Percentiles rank a stretch among this genome's conserved stretches.
Evolutionary conservation across 192 early-diverging fungal genomes (phyloP).

Genomic region (Anaeromyces robustus): DNA sequence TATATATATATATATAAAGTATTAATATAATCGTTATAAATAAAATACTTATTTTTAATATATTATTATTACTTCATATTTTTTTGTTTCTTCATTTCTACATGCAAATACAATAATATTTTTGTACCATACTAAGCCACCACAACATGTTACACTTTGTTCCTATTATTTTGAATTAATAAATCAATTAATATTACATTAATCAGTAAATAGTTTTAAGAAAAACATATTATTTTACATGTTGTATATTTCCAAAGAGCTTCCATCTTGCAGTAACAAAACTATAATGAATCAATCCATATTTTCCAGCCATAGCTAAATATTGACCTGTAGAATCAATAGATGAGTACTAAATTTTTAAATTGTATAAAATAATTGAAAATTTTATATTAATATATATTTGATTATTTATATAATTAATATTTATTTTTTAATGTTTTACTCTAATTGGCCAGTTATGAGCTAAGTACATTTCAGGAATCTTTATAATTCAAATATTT

Average conservation of each 20-base stretch:
- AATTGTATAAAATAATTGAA: background rate
- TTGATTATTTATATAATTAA: no score
- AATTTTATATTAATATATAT: background rate
- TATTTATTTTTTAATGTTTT: background rate
- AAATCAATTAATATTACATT: no score
- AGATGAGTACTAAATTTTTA: constrained; percentile 33
- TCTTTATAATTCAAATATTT: constrained; percentile 16
- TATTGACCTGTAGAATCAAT: constrained; percentile 50
- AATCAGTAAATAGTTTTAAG: no score
- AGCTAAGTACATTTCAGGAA: constrained; percentile 56
- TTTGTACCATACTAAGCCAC: constrained; percentile 59
- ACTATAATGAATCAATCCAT: constrained; percentile 70
- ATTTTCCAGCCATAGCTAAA: constrained; percentile 70
- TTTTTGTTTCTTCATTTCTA: constrained; percentile 18
- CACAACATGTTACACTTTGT: constrained; percentile 47
- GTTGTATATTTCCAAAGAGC: constrained; percentile 69
- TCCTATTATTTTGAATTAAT: no score
- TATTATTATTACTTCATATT: constrained; percentile 11
- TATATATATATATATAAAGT: no score
- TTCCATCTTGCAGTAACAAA: constrained; percentile 63
- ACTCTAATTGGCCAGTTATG: constrained; percentile 72
- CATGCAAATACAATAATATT: constrained; percentile 51
- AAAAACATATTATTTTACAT: constrained; percentile 14
- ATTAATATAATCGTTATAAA: no score
- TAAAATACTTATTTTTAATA: no score